Conservation (phyloP, 2,329 filamentous ascomycete species). For the Myotisia sp. region DNA sequence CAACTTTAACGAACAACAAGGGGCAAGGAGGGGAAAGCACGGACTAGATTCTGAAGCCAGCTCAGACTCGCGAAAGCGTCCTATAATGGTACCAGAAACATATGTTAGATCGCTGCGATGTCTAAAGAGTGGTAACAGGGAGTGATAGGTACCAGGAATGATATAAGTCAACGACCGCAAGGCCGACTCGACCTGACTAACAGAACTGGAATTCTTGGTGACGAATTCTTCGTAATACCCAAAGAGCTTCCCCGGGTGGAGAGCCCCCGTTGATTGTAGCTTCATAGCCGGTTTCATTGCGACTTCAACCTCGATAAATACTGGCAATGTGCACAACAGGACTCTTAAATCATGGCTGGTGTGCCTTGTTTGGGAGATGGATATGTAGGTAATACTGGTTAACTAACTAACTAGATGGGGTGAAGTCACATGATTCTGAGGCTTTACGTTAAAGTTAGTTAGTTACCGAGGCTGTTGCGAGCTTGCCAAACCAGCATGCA, state of each 20-base stretch:
- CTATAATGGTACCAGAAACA: constrained; percentile 13
- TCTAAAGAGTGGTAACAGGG: constrained; percentile 1
- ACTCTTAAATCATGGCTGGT: too few relatives aligned
- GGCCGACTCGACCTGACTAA: constrained; percentile 88
- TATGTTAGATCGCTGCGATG: neutral
- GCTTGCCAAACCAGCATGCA: too few relatives aligned
- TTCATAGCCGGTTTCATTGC: constrained; percentile 24
- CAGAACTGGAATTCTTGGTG: constrained; percentile 82
- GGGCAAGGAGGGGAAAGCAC: constrained; percentile 19
- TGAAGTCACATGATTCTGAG: too few relatives aligned
- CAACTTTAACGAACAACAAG: constrained; percentile 3
- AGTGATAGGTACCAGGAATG: constrained; percentile 50
- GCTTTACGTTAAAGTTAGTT: too few relatives aligned
- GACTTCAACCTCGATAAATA: too few relatives aligned
- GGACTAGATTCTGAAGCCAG: constrained; percentile 76
- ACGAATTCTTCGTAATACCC: constrained; percentile 56
- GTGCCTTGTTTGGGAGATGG: too few relatives aligned
- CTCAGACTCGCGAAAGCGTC: constrained; percentile 57
- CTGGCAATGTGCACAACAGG: too few relatives aligned
- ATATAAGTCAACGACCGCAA: constrained; percentile 89
- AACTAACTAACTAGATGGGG: too few relatives aligned
- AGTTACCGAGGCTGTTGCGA: too few relatives aligned
- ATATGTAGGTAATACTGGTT: too few relatives aligned
- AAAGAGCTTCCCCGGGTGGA: constrained; percentile 28
- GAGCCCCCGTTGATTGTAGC: constrained; percentile 17